Evolutionary conservation across 257 asterid genomes (phyloP).

Genomic region (Penstemon newberryi): DNA sequence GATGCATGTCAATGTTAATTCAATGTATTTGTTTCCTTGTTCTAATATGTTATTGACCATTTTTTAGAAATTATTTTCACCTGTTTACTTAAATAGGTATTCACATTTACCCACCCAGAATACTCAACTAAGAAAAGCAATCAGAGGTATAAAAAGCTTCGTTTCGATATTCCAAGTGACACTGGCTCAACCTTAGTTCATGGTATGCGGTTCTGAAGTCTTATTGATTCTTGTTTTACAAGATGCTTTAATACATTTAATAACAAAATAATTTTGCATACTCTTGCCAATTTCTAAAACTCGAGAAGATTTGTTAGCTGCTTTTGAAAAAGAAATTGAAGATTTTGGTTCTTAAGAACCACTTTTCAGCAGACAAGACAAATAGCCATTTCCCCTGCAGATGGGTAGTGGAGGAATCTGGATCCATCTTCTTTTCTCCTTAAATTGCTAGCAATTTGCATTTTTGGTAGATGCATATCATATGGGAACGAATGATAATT

Average conservation of each 20-base stretch:
- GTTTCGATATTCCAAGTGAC: slow-evolving; percentile 66
- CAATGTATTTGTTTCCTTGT: background rate
- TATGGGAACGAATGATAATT: too few relatives aligned
- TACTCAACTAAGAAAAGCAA: slow-evolving; percentile 56
- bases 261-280: too few relatives aligned
- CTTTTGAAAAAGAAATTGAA: background rate
- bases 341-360: background rate
- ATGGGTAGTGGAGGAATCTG: background rate
- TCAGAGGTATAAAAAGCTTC: slow-evolving; percentile 70
- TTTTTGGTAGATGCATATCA: slow-evolving; percentile 5
- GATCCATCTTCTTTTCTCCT: background rate
- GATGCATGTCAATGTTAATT: slow-evolving; percentile 24
- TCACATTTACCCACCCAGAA: slow-evolving; percentile 85
- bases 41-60: slow-evolving; percentile 13
- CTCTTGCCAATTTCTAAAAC: background rate
- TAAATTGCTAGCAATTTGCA: background rate
- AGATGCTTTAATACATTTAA: too few relatives aligned
- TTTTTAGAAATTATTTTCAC: slow-evolving; percentile 17
- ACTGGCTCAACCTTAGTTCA: slow-evolving; percentile 90
- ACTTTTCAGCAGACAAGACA: background rate
- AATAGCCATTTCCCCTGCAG: background rate
- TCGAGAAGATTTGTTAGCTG: background rate
- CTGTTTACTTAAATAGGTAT: slow-evolving; percentile 57
- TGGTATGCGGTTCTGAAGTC: slow-evolving; percentile 49
- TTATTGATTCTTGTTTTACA: too few relatives aligned